phyloP scores from a whole-genome alignment of 2,329 filamentous ascomycete species.

The Penicillium brevicompactum region DNA sequence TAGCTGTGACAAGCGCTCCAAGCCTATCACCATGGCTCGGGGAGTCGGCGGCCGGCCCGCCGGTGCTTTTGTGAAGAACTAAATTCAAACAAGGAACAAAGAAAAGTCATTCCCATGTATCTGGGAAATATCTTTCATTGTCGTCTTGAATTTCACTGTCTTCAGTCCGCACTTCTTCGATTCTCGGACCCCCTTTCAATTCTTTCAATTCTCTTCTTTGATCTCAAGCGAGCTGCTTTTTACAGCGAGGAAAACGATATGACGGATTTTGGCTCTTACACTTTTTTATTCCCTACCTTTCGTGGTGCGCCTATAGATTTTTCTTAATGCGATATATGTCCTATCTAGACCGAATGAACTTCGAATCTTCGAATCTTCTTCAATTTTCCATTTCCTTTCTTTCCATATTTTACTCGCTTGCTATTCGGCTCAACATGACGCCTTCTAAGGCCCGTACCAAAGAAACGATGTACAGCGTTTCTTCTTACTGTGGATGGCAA shows the following conservation, averaged over 20 bases:
- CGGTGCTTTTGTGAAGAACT: conserved; percentile 5
- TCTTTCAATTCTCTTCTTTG: background rate
- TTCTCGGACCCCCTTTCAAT: background rate
- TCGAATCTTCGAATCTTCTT: background rate
- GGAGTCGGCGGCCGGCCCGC: conserved; percentile 3
- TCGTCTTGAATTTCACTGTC: background rate
- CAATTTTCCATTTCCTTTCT: background rate
- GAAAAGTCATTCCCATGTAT: background rate
- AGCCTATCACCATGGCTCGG: conserved; percentile 13
- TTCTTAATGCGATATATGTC: conserved; percentile 5
- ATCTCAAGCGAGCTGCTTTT: background rate
- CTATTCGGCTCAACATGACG: no score
- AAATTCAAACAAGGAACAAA: background rate
- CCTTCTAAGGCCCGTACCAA: no score
- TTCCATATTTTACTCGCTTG: no score
- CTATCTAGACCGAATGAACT: conserved; percentile 6
- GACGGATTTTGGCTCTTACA: conserved; percentile 6
- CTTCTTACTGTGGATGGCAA: no score
- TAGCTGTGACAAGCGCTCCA: conserved; percentile 13
- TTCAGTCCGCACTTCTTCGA: background rate
- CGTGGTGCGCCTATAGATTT: conserved; percentile 1
- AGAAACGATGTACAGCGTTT: no score
- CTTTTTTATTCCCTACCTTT: background rate
- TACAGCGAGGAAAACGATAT: conserved; percentile 7
- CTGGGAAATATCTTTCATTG: background rate